Conservation (phyloP, 164 flowering plant genomes). For the Stephania yunnanensis region DNA sequence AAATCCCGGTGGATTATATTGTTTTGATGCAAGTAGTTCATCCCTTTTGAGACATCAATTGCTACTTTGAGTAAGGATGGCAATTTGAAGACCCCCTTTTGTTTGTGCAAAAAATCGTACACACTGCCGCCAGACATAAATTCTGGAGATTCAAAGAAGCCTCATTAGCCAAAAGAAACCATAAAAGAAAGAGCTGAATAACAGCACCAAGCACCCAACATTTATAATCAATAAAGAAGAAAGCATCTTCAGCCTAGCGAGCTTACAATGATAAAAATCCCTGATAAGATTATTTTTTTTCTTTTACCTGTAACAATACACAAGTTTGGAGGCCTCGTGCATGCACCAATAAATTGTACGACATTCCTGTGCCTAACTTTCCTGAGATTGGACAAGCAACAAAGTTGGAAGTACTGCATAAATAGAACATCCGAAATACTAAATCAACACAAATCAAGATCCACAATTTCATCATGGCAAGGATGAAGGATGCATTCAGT, state of each 20-base stretch:
- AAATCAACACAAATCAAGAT: no score
- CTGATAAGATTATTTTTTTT: neutral
- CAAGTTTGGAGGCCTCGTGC: constrained; percentile 76
- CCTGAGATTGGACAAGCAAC: constrained; percentile 35
- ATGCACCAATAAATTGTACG: constrained; percentile 98
- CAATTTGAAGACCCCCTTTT: constrained; percentile 70
- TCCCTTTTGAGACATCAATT: constrained; percentile 88
- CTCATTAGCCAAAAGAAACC: neutral
- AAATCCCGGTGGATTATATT: constrained; percentile 94
- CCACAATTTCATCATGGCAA: no score
- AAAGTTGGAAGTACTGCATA: neutral
- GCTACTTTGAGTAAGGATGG: constrained; percentile 84
- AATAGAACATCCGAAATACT: neutral
- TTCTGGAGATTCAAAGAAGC: constrained; percentile 36
- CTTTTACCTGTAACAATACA: constrained; percentile 90
- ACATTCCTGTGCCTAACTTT: constrained; percentile 98
- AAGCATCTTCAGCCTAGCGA: neutral
- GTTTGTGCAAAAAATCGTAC: constrained; percentile 87
- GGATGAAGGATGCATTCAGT: no score
- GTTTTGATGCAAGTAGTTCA: constrained; percentile 96
- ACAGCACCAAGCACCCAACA: neutral
- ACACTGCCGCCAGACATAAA: constrained; percentile 95
- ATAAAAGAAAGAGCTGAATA: neutral
- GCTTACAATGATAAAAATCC: neutral
- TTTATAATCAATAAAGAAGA: neutral